phyloP scores from a whole-genome alignment of 257 asterid species.

The Solanum raphanifolium region DNA sequence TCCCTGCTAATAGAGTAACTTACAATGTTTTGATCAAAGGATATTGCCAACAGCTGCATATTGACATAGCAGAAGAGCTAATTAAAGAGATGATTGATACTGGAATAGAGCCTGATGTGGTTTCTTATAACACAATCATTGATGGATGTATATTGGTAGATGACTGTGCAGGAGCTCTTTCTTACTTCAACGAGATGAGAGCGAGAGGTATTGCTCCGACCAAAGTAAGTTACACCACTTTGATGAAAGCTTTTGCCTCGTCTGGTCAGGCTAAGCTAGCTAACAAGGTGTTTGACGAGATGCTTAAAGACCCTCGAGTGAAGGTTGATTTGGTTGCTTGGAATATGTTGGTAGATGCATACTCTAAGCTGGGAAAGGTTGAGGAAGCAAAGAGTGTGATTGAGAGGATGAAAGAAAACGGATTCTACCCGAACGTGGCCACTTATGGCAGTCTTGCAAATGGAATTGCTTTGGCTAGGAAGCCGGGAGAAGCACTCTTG shows the following conservation, averaged over 20 bases:
- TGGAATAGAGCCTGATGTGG: conserved; percentile 78
- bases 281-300: conserved; percentile 74
- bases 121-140: conserved; percentile 77
- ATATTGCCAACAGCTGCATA: conserved; percentile 76
- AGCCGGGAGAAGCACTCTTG: conserved; percentile 92
- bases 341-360: conserved; percentile 93
- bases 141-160: conserved; percentile 81
- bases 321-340: conserved; percentile 86
- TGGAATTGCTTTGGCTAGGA: conserved; percentile 76
- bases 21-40: conserved; percentile 90
- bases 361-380: conserved; percentile 58
- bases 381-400: conserved; percentile 65
- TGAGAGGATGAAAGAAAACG: conserved; percentile 62
- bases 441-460: conserved; percentile 91
- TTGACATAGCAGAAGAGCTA: conserved; percentile 73
- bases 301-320: conserved; percentile 82
- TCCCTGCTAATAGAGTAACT: conserved; percentile 77
- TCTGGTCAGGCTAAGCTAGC: conserved; percentile 85
- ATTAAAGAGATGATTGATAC: conserved; percentile 57
- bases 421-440: conserved; percentile 57
- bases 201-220: conserved; percentile 83
- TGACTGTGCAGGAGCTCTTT: conserved; percentile 76
- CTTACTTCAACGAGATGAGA: conserved; percentile 91
- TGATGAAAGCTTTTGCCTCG: conserved; percentile 93
- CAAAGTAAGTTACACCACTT: conserved; percentile 83